phyloP scores from a whole-genome alignment of 1,284 basidiomycete genomes.

The Baeospora myosura region DNA sequence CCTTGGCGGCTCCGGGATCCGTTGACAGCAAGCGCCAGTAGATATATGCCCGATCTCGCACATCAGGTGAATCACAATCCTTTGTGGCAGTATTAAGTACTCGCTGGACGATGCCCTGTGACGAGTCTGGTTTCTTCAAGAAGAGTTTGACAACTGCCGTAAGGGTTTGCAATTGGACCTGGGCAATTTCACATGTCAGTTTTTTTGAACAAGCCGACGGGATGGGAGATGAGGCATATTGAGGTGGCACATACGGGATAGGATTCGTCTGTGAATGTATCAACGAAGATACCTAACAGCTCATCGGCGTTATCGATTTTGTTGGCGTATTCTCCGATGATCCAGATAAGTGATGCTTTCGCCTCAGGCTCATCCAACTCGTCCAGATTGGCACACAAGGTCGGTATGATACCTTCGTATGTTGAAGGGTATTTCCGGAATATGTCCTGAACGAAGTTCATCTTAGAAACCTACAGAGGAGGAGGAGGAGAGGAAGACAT shows the following conservation, averaged over 20 bases:
- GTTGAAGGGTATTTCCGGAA: slow-evolving; percentile 97
- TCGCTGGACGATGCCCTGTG: slow-evolving; percentile 84
- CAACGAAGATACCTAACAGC: slow-evolving; percentile 83
- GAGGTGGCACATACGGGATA: slow-evolving; percentile 78
- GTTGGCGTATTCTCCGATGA: slow-evolving; percentile 95
- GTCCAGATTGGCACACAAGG: slow-evolving; percentile 90
- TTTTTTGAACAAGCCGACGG: background rate
- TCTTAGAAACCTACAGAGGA: no score
- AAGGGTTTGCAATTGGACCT: slow-evolving; percentile 92
- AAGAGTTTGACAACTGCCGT: slow-evolving; percentile 97
- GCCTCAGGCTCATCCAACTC: slow-evolving; percentile 98
- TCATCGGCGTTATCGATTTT: slow-evolving; percentile 97
- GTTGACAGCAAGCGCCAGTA: slow-evolving; percentile 93
- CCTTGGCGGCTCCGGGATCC: slow-evolving; percentile 91
- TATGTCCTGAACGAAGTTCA: slow-evolving; percentile 81
- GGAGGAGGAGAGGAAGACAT: no score
- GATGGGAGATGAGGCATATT: no score
- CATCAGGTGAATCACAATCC: slow-evolving; percentile 94
- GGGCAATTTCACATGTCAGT: background rate
- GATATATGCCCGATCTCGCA: slow-evolving; percentile 94
- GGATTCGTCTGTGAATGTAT: slow-evolving; percentile 89
- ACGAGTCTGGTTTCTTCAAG: slow-evolving; percentile 87
- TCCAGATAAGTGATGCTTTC: slow-evolving; percentile 97
- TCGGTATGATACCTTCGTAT: slow-evolving; percentile 95
- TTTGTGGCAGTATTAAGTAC: slow-evolving; percentile 93